These are phyloP conservation scores for Iberis amara DNA, from an alignment of 441 rosid genomes.

Conservation along the genomic window DNA sequence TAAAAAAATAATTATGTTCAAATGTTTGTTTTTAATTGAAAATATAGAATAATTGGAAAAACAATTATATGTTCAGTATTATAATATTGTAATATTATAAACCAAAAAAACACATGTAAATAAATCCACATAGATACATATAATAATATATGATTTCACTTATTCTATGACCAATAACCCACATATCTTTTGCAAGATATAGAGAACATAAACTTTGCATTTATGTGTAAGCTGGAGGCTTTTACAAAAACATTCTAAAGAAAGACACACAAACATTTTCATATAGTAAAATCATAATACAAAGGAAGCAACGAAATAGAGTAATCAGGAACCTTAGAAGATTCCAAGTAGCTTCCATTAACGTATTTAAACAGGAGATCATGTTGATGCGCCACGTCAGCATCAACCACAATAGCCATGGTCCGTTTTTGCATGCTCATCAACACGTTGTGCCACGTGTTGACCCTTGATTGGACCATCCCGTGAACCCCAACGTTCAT, in stretches of 20 bases:
- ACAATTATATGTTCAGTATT: too few relatives aligned
- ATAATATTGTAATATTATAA: too few relatives aligned
- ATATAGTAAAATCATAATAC: constrained; percentile 29
- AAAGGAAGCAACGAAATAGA: constrained; percentile 27
- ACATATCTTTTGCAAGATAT: too few relatives aligned
- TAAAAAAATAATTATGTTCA: too few relatives aligned
- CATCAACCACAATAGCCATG: constrained; percentile 32
- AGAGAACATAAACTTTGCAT: constrained; percentile 26
- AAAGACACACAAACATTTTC: constrained; percentile 6
- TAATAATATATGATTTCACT: too few relatives aligned
- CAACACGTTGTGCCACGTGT: constrained; percentile 84
- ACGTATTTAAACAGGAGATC: constrained; percentile 10
- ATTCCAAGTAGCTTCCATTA: constrained; percentile 19
- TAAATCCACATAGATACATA: too few relatives aligned
- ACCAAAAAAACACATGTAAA: too few relatives aligned
- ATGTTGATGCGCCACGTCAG: constrained; percentile 16
- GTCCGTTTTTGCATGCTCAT: constrained; percentile 59
- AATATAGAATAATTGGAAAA: too few relatives aligned
- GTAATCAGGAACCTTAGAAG: constrained; percentile 17
- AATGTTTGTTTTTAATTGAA: too few relatives aligned
- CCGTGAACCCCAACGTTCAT: constrained; percentile 61
- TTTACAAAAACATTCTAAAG: constrained; percentile 18
- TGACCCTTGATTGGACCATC: constrained; percentile 55
- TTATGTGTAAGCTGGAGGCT: constrained; percentile 22
- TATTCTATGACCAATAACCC: too few relatives aligned